Evolutionary conservation across 2,329 filamentous ascomycete genomes (phyloP).

Genomic region (Aspergillus fischeri): DNA sequence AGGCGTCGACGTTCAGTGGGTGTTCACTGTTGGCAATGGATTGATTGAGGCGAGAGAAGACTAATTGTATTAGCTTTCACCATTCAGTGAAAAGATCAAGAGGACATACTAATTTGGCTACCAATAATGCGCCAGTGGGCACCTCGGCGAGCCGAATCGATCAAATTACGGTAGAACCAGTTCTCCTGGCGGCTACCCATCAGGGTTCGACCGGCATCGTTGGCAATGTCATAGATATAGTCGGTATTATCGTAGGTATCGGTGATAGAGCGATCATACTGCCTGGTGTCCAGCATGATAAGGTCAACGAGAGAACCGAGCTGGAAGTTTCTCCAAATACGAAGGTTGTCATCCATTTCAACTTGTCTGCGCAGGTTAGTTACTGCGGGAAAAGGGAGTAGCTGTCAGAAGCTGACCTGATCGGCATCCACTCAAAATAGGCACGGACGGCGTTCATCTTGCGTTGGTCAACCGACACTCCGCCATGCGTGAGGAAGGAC

Average conservation of each 20-base stretch:
- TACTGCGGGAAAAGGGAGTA: slow-evolving; percentile 20
- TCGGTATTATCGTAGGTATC: slow-evolving; percentile 57
- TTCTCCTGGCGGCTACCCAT: slow-evolving; percentile 71
- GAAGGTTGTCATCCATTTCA: slow-evolving; percentile 65
- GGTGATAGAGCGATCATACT: slow-evolving; percentile 66
- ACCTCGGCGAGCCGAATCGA: slow-evolving; percentile 57
- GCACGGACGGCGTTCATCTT: slow-evolving; percentile 71
- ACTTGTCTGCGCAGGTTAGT: slow-evolving; percentile 47
- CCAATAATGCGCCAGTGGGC: slow-evolving; percentile 69
- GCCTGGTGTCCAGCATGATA: slow-evolving; percentile 64
- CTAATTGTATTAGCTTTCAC: slow-evolving; percentile 2
- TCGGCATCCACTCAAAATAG: slow-evolving; percentile 65
- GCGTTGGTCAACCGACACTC: slow-evolving; percentile 65
- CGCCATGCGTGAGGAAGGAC: slow-evolving; percentile 56
- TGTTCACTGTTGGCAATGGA: slow-evolving; percentile 33
- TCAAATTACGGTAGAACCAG: slow-evolving; percentile 65
- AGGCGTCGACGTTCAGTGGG: slow-evolving; percentile 54
- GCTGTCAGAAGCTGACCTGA: slow-evolving; percentile 35
- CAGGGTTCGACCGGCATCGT: slow-evolving; percentile 63
- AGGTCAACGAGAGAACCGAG: slow-evolving; percentile 64
- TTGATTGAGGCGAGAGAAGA: neutral
- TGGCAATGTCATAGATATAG: slow-evolving; percentile 59
- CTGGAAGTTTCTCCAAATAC: slow-evolving; percentile 64
- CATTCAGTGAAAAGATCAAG: slow-evolving; percentile 3
- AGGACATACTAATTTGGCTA: slow-evolving; percentile 53